Conservation (phyloP, 768 basidiomycete genomes). For the Auricularia cornea region DNA sequence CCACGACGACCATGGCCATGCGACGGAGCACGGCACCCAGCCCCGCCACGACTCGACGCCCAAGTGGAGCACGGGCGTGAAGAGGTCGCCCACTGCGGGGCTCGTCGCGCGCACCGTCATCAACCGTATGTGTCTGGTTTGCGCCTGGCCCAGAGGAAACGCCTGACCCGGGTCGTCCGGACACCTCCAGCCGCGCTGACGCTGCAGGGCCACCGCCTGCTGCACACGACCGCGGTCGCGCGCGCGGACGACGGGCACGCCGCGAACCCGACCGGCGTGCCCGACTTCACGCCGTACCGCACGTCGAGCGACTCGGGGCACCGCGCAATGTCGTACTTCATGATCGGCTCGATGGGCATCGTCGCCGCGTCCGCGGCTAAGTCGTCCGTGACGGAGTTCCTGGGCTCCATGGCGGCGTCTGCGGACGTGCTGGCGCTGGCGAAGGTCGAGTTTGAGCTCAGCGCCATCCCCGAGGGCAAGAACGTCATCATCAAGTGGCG, state of each 20-base stretch:
- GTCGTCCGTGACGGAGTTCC: slow-evolving; percentile 86
- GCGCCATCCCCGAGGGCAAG: slow-evolving; percentile 90
- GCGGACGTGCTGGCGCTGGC: slow-evolving; percentile 97
- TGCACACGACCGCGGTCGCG: slow-evolving; percentile 66
- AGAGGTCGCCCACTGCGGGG: slow-evolving; percentile 36
- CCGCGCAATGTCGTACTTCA: slow-evolving; percentile 79
- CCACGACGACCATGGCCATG: slow-evolving; percentile 37
- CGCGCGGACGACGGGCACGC: slow-evolving; percentile 36
- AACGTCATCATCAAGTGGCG: slow-evolving; percentile 98
- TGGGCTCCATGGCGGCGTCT: slow-evolving; percentile 93
- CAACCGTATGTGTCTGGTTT: slow-evolving; percentile 57
- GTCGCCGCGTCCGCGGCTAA: slow-evolving; percentile 93
- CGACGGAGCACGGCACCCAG: slow-evolving; percentile 39
- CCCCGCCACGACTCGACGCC: slow-evolving; percentile 57
- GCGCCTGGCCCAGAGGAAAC: background rate
- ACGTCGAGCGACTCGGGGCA: slow-evolving; percentile 54
- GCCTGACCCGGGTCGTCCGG: slow-evolving; percentile 23
- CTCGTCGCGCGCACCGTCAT: slow-evolving; percentile 57
- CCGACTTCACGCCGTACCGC: slow-evolving; percentile 81
- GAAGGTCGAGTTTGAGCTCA: slow-evolving; percentile 92
- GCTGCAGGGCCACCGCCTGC: slow-evolving; percentile 55
- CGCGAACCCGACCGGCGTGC: slow-evolving; percentile 56
- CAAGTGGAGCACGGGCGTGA: slow-evolving; percentile 53
- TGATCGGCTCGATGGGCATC: slow-evolving; percentile 87
- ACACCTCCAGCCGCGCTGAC: slow-evolving; percentile 37